Percentiles rank a stretch among this genome's conserved stretches.
Evolutionary conservation across 2,329 filamentous ascomycete species (phyloP).

Genomic region (Fusarium brevicatenulatum): DNA sequence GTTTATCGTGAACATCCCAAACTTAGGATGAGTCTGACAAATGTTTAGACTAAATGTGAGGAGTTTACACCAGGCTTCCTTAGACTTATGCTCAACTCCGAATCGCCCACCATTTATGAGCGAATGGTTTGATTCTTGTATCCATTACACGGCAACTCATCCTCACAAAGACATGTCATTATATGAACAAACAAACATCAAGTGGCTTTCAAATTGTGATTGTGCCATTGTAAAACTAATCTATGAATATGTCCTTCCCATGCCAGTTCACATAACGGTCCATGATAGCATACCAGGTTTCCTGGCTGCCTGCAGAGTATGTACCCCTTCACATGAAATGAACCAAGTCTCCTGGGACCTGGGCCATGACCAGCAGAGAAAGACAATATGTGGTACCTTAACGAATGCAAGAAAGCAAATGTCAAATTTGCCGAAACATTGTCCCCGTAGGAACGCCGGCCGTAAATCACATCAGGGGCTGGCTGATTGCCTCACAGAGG

Average conservation of each 20-base stretch:
- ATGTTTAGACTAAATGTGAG: neutral
- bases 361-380: constrained; percentile 14
- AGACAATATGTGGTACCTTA: constrained; percentile 30
- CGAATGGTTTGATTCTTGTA: neutral
- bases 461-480: constrained; percentile 41
- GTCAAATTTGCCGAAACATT: constrained; percentile 46
- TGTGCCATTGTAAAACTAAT: constrained; percentile 49
- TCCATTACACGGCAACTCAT: neutral
- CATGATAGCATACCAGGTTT: constrained; percentile 14
- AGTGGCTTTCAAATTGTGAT: constrained; percentile 39
- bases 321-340: constrained; percentile 20
- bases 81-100: neutral
- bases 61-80: neutral
- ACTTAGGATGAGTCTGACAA: no score
- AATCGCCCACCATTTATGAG: neutral
- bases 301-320: neutral
- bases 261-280: constrained; percentile 15
- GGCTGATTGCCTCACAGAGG: constrained; percentile 42
- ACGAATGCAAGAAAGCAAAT: constrained; percentile 48
- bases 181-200: neutral
- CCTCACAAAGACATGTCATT: neutral
- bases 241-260: constrained; percentile 36
- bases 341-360: neutral
- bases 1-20: neutral
- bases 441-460: constrained; percentile 43